Conservation (phyloP, 345 rosid genomes). For the Aegle marmelos region DNA sequence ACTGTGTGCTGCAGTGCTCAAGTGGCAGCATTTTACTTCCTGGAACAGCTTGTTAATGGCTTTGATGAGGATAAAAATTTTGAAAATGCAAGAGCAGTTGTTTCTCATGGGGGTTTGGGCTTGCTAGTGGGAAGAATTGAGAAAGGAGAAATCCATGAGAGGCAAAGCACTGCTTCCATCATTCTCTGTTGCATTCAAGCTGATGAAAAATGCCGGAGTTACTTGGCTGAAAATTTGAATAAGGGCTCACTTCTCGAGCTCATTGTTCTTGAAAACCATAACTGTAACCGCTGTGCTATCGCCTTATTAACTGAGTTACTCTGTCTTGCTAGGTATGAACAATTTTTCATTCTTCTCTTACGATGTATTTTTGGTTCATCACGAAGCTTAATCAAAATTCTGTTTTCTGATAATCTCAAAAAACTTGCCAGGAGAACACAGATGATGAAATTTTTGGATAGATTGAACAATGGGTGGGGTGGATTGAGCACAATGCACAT, state of each 20-base stretch:
- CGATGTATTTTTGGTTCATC: neutral
- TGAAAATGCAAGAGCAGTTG: slow-evolving; percentile 55
- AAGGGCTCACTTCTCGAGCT: slow-evolving; percentile 52
- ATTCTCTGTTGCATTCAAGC: slow-evolving; percentile 46
- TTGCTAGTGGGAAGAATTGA: slow-evolving; percentile 35
- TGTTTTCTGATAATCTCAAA: neutral
- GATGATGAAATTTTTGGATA: slow-evolving; percentile 33
- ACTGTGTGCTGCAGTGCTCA: slow-evolving; percentile 44
- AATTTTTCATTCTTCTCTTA: neutral
- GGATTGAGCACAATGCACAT: slow-evolving; percentile 57
- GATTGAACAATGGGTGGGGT: slow-evolving; percentile 37
- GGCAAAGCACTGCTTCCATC: slow-evolving; percentile 35
- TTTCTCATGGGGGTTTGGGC: slow-evolving; percentile 50
- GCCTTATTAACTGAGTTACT: slow-evolving; percentile 45
- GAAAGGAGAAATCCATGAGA: slow-evolving; percentile 32
- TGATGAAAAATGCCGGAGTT: slow-evolving; percentile 43
- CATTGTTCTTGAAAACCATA: slow-evolving; percentile 32
- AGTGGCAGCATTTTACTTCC: slow-evolving; percentile 55
- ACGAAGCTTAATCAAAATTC: neutral
- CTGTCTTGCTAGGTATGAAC: slow-evolving; percentile 44
- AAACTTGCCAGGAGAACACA: slow-evolving; percentile 37
- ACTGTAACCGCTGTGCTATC: slow-evolving; percentile 23
- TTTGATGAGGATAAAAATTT: slow-evolving; percentile 55
- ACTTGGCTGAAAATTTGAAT: slow-evolving; percentile 47
- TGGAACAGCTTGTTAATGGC: slow-evolving; percentile 56